Percentiles rank a stretch among this genome's conserved stretches.
phyloP scores from a whole-genome alignment of 345 rosid genomes.

The Lepidium africanum region DNA sequence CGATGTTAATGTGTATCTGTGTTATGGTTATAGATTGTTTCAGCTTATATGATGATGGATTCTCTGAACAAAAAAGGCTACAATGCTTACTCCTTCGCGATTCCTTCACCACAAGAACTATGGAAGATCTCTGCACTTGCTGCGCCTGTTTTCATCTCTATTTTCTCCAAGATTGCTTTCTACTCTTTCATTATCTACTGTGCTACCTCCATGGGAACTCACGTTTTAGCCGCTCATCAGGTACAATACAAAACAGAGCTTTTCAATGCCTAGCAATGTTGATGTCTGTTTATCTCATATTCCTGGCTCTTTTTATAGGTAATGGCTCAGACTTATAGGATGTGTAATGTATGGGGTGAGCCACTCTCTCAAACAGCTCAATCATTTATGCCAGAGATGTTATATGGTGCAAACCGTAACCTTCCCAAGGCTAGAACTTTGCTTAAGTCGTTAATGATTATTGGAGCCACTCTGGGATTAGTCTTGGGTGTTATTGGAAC shows the following conservation, averaged over 20 bases:
- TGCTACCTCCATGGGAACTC: conserved; percentile 83
- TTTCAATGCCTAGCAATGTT: not conserved
- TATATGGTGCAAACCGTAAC: conserved; percentile 59
- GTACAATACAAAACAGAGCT: conserved; percentile 23
- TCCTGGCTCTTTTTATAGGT: conserved; percentile 23
- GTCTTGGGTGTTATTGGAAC: conserved; percentile 51
- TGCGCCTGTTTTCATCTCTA: conserved; percentile 31
- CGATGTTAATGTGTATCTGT: conserved; percentile 3
- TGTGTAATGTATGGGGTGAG: conserved; percentile 75
- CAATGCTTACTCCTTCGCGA: conserved; percentile 47
- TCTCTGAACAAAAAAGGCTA: conserved; percentile 73
- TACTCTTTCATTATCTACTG: conserved; percentile 68
- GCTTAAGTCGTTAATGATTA: conserved; percentile 65
- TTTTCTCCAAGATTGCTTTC: conserved; percentile 58
- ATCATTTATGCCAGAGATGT: conserved; percentile 84
- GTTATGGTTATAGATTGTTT: conserved; percentile 50
- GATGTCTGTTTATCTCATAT: not conserved
- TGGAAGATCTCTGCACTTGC: conserved; percentile 54
- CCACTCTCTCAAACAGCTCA: conserved; percentile 96
- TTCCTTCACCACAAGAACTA: conserved; percentile 61
- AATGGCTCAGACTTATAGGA: conserved; percentile 60
- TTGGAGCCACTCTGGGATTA: conserved; percentile 60
- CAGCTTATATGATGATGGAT: conserved; percentile 84
- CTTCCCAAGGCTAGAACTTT: conserved; percentile 62
- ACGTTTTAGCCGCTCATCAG: conserved; percentile 85